Evolutionary conservation across 768 basidiomycete species (phyloP).

Genomic region (Auriculariales sp.): DNA sequence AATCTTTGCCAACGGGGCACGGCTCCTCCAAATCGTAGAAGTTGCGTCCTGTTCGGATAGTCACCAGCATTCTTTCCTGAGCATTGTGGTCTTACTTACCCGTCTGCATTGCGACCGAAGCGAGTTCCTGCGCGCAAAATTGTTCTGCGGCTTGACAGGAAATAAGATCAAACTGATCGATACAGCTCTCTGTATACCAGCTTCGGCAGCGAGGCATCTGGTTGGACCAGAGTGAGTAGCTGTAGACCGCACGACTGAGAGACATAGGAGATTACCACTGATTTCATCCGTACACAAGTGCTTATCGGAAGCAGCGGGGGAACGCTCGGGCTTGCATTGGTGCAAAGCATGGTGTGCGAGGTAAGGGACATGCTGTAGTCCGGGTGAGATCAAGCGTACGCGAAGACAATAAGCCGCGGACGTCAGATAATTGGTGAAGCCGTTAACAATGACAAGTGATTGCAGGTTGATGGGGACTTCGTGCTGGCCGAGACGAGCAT

Average conservation of each 20-base stretch:
- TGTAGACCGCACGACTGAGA: not conserved
- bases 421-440: constrained; percentile 3
- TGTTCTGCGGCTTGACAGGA: constrained; percentile 24
- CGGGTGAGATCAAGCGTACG: constrained; percentile 6
- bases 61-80: no score
- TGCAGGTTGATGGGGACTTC: constrained; percentile 37
- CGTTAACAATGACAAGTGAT: constrained; percentile 29
- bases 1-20: not conserved
- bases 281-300: not conserved
- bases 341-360: constrained; percentile 43
- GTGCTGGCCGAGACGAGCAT: constrained; percentile 22
- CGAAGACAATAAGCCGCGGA: not conserved
- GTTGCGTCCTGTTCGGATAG: not conserved
- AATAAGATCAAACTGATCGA: constrained; percentile 27
- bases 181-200: constrained; percentile 24
- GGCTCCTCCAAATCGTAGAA: not conserved
- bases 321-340: constrained; percentile 23
- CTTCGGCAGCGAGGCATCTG: constrained; percentile 33
- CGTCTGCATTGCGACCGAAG: not conserved
- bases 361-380: constrained; percentile 20
- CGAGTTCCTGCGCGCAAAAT: constrained; percentile 20
- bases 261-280: constrained; percentile 8
- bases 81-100: no score
- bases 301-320: constrained; percentile 4
- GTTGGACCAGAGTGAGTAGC: not conserved